A percentile compares a stretch with the other conserved stretches of the same genome.
phyloP scores from a whole-genome alignment of 768 basidiomycete genomes.

The Cubamyces sp. region DNA sequence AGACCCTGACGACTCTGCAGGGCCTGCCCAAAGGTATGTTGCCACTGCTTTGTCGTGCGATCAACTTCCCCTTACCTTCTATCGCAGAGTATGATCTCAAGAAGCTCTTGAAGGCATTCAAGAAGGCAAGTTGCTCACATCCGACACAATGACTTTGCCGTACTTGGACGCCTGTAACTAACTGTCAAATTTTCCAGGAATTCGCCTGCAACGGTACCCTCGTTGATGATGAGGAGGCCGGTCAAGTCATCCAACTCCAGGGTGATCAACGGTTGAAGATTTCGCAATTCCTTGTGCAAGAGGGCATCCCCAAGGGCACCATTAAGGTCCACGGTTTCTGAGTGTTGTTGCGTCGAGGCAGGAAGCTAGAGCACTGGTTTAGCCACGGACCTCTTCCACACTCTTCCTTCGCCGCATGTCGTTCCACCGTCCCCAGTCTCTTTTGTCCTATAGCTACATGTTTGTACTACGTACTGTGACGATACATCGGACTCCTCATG shows the following conservation, averaged over 20 bases:
- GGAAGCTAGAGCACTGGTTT: conserved; percentile 26
- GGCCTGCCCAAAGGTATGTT: conserved; percentile 85
- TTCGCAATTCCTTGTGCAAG: conserved; percentile 80
- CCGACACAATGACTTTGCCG: neutral
- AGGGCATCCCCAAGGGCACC: conserved; percentile 74
- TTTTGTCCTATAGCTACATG: conserved; percentile 30
- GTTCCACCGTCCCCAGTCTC: conserved; percentile 26
- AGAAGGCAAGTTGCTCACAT: conserved; percentile 68
- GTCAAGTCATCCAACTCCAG: conserved; percentile 97
- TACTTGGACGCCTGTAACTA: conserved; percentile 9
- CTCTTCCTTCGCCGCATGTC: conserved; percentile 26
- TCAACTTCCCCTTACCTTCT: neutral
- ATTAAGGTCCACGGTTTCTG: conserved; percentile 92
- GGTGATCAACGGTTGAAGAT: conserved; percentile 97
- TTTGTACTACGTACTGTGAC: conserved; percentile 35
- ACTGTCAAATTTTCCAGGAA: conserved; percentile 55
- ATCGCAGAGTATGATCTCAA: conserved; percentile 89
- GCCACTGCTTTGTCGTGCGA: conserved; percentile 6
- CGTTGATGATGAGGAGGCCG: conserved; percentile 94
- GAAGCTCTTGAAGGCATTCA: conserved; percentile 98
- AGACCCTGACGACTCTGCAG: conserved; percentile 97
- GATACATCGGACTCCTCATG: conserved; percentile 33
- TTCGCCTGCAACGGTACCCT: conserved; percentile 99
- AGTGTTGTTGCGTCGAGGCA: conserved; percentile 30
- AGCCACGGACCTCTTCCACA: conserved; percentile 24